phyloP scores from a whole-genome alignment of 2,329 filamentous ascomycete species.

The Paracorniculantispora psalliotae region DNA sequence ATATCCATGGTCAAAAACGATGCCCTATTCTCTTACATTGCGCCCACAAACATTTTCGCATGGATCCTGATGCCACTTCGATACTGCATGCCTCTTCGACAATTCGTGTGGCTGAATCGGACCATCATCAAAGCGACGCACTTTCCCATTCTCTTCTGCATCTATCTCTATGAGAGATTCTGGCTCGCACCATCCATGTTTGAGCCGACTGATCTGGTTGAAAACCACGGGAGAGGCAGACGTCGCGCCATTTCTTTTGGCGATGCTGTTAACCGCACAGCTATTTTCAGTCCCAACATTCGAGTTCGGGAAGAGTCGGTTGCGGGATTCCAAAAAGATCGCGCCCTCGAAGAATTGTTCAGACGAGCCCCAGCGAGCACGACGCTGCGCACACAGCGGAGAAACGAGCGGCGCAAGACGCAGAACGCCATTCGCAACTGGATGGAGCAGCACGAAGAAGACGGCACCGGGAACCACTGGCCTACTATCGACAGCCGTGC shows the following conservation, averaged over 20 bases:
- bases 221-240: slow-evolving; percentile 54
- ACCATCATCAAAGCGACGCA: slow-evolving; percentile 88
- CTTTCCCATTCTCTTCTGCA: slow-evolving; percentile 78
- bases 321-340: slow-evolving; percentile 83
- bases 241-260: slow-evolving; percentile 51
- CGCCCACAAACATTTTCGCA: slow-evolving; percentile 84
- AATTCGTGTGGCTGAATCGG: slow-evolving; percentile 83
- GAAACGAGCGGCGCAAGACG: slow-evolving; percentile 64
- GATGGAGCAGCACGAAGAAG: slow-evolving; percentile 71
- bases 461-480: slow-evolving; percentile 43
- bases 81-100: slow-evolving; percentile 71
- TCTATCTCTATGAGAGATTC: slow-evolving; percentile 81
- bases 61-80: slow-evolving; percentile 83
- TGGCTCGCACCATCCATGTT: slow-evolving; percentile 72
- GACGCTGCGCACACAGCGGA: slow-evolving; percentile 53
- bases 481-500: slow-evolving; percentile 42
- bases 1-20: slow-evolving; percentile 99
- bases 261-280: slow-evolving; percentile 50
- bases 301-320: slow-evolving; percentile 81
- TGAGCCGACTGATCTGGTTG: slow-evolving; percentile 81
- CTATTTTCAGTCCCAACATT: slow-evolving; percentile 67
- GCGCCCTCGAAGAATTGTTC: slow-evolving; percentile 87
- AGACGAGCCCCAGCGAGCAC: slow-evolving; percentile 63
- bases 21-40: slow-evolving; percentile 87
- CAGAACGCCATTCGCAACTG: slow-evolving; percentile 81